Evolutionary conservation across 75 land plant species (phyloP).

Genomic region (Sequoia sempervirens): DNA sequence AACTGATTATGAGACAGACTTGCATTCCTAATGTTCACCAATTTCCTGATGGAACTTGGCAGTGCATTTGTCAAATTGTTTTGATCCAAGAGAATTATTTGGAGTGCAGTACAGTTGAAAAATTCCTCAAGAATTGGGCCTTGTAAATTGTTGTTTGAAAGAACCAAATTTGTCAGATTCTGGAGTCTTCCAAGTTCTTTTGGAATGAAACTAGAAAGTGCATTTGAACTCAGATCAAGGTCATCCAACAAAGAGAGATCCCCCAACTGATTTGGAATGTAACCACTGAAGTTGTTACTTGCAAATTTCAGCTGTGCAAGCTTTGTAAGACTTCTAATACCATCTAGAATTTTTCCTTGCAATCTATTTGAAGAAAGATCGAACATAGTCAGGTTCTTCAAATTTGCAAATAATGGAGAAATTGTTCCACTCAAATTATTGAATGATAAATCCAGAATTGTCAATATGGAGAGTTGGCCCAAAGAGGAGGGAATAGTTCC

Average conservation of each 20-base stretch:
- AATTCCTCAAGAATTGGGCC: conserved; percentile 38
- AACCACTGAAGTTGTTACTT: conserved; percentile 36
- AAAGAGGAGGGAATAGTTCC: conserved; percentile 61
- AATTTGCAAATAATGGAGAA: conserved; percentile 10
- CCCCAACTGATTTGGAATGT: conserved; percentile 48
- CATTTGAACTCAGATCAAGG: conserved; percentile 62
- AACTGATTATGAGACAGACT: conserved; percentile 64
- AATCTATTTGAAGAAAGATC: conserved; percentile 47
- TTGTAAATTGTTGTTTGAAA: conserved; percentile 39
- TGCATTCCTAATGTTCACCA: conserved; percentile 17
- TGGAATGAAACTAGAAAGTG: conserved; percentile 53
- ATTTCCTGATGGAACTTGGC: conserved; percentile 14
- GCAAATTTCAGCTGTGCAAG: conserved; percentile 31
- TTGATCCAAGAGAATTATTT: conserved; percentile 21
- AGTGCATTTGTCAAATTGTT: conserved; percentile 58
- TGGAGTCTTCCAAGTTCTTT: conserved; percentile 29
- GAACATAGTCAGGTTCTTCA: conserved; percentile 26
- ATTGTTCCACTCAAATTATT: conserved; percentile 25
- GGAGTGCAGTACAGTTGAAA: conserved; percentile 30
- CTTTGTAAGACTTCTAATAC: conserved; percentile 23
- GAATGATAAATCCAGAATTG: conserved; percentile 26
- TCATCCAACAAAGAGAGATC: conserved; percentile 28
- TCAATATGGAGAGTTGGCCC: conserved; percentile 19
- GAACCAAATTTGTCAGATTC: conserved; percentile 22
- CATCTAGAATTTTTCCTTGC: conserved; percentile 43